Percentiles rank a stretch among this genome's conserved stretches.
phyloP scores from a whole-genome alignment of 805 yeast species.

The Grigorovia transvaalensis region DNA sequence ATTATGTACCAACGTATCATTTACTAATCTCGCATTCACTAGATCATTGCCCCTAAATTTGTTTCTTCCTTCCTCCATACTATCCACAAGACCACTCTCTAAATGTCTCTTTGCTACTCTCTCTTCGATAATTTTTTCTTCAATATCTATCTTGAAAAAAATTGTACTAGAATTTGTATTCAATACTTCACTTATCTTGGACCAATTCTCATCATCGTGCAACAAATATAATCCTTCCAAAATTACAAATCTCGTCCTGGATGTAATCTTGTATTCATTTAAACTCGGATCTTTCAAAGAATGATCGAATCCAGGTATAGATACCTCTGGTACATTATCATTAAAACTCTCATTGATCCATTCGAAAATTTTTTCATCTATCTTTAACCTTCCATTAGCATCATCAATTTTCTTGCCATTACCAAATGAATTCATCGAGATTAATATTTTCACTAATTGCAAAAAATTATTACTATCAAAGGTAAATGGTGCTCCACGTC shows the following conservation, averaged over 20 bases:
- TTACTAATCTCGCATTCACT: slow-evolving; percentile 44
- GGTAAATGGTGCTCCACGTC: slow-evolving; percentile 82
- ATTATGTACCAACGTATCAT: slow-evolving; percentile 11
- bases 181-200: slow-evolving; percentile 10
- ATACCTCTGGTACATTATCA: slow-evolving; percentile 28
- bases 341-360: slow-evolving; percentile 14
- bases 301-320: slow-evolving; percentile 70
- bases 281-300: slow-evolving; percentile 59
- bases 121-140: slow-evolving; percentile 35
- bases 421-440: neutral
- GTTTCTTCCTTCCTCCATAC: slow-evolving; percentile 39
- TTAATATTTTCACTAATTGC: neutral
- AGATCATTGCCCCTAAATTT: slow-evolving; percentile 50
- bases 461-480: slow-evolving; percentile 49
- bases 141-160: slow-evolving; percentile 43
- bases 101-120: slow-evolving; percentile 63
- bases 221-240: slow-evolving; percentile 71
- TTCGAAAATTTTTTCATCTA: slow-evolving; percentile 5
- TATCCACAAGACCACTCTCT: slow-evolving; percentile 40
- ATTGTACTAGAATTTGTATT: slow-evolving; percentile 27
- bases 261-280: slow-evolving; percentile 37
- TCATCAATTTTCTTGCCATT: too few species aligned
- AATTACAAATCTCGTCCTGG: slow-evolving; percentile 44
- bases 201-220: slow-evolving; percentile 52
- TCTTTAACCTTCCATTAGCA: too few species aligned